Percentiles rank a stretch among this genome's conserved stretches.
phyloP scores from a whole-genome alignment of 306 rosid species.

The Lathyrus aphaca region DNA sequence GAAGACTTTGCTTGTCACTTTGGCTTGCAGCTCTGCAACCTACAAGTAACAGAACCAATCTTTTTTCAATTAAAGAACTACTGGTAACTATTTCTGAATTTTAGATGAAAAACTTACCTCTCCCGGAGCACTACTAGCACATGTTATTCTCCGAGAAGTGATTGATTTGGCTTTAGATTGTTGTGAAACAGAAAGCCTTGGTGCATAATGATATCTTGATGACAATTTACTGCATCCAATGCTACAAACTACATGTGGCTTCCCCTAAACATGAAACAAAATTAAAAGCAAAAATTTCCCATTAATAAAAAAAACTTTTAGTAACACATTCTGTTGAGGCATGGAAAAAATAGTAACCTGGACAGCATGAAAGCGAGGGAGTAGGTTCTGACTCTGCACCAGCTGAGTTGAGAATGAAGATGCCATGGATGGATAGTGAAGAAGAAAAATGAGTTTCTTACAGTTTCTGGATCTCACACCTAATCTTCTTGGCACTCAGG shows the following conservation, averaged over 20 bases:
- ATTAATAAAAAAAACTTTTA: neutral
- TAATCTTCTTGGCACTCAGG: neutral
- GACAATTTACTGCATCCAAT: constrained; percentile 42
- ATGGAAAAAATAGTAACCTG: constrained; percentile 45
- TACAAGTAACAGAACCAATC: constrained; percentile 36
- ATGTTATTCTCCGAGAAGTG: constrained; percentile 52
- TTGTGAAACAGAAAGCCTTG: constrained; percentile 34
- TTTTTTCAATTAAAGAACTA: constrained; percentile 16
- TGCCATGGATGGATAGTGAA: constrained; percentile 28
- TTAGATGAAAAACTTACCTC: constrained; percentile 43
- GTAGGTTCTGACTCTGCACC: constrained; percentile 44
- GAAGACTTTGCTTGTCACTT: constrained; percentile 71
- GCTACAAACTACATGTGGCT: constrained; percentile 37
- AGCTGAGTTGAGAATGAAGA: constrained; percentile 51
- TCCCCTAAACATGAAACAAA: constrained; percentile 39
- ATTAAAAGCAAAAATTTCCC: neutral
- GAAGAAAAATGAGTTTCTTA: neutral
- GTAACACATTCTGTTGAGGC: neutral
- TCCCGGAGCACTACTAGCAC: constrained; percentile 48
- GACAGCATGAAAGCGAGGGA: constrained; percentile 40
- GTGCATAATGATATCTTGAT: constrained; percentile 44
- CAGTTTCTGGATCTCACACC: neutral
- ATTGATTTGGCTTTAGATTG: constrained; percentile 46
- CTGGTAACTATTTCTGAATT: neutral
- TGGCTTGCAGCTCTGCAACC: constrained; percentile 70